Evolutionary conservation across 139 green algal species (phyloP).

Genomic region (Micractinium sp.): DNA sequence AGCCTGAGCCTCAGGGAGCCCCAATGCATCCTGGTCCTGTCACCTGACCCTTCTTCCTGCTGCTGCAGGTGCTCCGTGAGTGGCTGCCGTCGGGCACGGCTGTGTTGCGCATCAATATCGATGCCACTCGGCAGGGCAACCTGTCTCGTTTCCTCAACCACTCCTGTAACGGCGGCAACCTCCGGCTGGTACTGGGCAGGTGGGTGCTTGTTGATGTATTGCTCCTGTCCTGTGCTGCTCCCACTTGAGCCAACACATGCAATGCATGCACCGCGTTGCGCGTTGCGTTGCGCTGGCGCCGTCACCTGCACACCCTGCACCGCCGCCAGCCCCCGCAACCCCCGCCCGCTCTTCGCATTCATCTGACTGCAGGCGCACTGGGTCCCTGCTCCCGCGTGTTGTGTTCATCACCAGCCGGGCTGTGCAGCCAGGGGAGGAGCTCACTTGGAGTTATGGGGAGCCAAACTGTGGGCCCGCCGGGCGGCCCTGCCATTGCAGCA

Average conservation of each 20-base stretch:
- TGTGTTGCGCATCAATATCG: conserved; percentile 66
- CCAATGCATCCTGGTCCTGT: no score
- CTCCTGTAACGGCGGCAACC: conserved; percentile 70
- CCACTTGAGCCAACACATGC: neutral
- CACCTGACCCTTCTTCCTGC: neutral
- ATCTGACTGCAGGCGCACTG: conserved; percentile 20
- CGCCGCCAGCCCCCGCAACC: no score
- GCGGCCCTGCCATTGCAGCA: conserved; percentile 47
- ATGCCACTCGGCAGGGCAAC: conserved; percentile 69
- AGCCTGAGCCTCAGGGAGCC: no score
- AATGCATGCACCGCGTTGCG: neutral
- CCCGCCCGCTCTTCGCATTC: neutral
- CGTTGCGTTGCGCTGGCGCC: neutral
- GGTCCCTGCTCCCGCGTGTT: conserved; percentile 54
- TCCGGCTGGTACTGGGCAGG: conserved; percentile 52
- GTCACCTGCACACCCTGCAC: neutral
- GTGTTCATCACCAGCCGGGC: conserved; percentile 55
- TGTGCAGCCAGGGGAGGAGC: conserved; percentile 58
- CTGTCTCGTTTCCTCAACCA: conserved; percentile 75
- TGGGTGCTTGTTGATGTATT: neutral
- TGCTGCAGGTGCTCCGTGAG: conserved; percentile 57
- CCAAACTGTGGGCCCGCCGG: conserved; percentile 15
- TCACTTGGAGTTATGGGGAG: conserved; percentile 71
- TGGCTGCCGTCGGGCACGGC: conserved; percentile 53
- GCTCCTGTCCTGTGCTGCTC: neutral